Evolutionary conservation across 352 stramenopile species (phyloP).

Genomic region (Phytophthora pini): DNA sequence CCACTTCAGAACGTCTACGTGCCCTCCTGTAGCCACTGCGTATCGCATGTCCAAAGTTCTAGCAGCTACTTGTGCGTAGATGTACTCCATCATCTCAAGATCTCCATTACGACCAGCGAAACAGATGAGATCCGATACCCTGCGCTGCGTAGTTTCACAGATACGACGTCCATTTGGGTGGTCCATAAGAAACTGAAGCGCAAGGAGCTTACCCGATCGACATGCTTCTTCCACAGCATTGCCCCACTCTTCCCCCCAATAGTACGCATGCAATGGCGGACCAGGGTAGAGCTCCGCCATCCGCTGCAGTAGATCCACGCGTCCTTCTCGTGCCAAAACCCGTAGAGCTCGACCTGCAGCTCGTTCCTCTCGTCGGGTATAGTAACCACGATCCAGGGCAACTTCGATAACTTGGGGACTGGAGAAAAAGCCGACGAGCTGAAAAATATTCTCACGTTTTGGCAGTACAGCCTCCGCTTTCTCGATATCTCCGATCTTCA

Average conservation of each 20-base stretch:
- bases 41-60: not conserved
- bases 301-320: not conserved
- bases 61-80: not conserved
- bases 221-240: not conserved
- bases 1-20: not conserved
- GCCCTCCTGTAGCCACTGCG: not conserved
- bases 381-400: not conserved
- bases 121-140: not conserved
- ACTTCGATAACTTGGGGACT: not conserved
- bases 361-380: not conserved
- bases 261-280: not conserved
- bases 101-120: slow-evolving; percentile 1
- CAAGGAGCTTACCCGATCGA: not conserved
- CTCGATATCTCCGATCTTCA: not conserved
- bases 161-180: not conserved
- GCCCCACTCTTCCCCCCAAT: not conserved
- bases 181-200: not conserved
- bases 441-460: not conserved
- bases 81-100: not conserved
- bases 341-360: not conserved
- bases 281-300: not conserved
- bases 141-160: not conserved
- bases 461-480: not conserved
- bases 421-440: not conserved
- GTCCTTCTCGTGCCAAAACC: not conserved